phyloP scores from a whole-genome alignment of 176 grass and related monocot genomes.

The Chloris gayana region DNA sequence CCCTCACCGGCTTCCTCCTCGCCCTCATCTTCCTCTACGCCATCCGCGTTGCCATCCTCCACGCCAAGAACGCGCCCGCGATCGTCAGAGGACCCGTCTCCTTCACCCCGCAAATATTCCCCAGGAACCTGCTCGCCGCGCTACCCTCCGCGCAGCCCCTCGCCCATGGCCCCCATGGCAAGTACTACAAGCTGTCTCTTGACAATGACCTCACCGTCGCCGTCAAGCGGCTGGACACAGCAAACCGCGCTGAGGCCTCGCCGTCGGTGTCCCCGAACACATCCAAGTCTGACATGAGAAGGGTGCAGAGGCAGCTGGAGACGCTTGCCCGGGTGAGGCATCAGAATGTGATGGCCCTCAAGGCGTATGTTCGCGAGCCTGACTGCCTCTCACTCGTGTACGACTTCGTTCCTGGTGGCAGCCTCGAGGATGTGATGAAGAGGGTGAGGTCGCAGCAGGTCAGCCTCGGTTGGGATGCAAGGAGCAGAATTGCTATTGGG shows the following conservation, averaged over 20 bases:
- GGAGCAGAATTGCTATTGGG: slow-evolving; percentile 76
- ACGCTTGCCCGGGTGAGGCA: slow-evolving; percentile 69
- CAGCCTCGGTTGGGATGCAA: slow-evolving; percentile 67
- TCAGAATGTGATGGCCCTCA: slow-evolving; percentile 75
- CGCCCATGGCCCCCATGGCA: slow-evolving; percentile 50
- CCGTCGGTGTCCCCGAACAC: slow-evolving; percentile 30
- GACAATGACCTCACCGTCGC: slow-evolving; percentile 74
- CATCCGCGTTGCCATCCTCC: slow-evolving; percentile 71
- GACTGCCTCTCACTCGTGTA: slow-evolving; percentile 78
- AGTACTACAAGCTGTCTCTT: slow-evolving; percentile 75
- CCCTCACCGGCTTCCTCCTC: slow-evolving; percentile 73
- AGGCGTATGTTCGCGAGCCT: slow-evolving; percentile 77
- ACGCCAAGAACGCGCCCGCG: slow-evolving; percentile 60
- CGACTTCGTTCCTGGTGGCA: slow-evolving; percentile 67
- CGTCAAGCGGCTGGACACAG: slow-evolving; percentile 58
- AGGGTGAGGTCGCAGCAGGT: slow-evolving; percentile 79
- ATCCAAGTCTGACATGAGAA: slow-evolving; percentile 83
- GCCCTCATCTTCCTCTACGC: slow-evolving; percentile 77
- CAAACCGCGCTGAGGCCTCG: slow-evolving; percentile 30
- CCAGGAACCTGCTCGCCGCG: slow-evolving; percentile 66
- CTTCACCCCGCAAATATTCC: slow-evolving; percentile 84
- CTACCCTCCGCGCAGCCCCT: slow-evolving; percentile 59
- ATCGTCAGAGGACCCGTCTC: slow-evolving; percentile 76
- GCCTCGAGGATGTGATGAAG: slow-evolving; percentile 92
- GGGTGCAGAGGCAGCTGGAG: slow-evolving; percentile 82